These are phyloP conservation scores for Plasmodium cynomolgi DNA, from an alignment of 169 alveolate species.

Conservation along the genomic window DNA sequence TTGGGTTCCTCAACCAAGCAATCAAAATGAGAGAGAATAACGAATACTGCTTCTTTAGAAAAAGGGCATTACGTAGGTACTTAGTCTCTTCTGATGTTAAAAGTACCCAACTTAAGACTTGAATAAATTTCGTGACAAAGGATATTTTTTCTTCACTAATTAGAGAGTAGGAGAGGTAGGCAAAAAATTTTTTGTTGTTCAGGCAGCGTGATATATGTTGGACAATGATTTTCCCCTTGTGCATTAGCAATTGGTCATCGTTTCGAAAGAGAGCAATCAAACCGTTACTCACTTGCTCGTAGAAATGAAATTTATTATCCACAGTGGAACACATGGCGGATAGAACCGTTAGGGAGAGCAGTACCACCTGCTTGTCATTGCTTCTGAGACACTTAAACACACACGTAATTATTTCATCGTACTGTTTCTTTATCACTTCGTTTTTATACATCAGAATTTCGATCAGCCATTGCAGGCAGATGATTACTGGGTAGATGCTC, in stretches of 20 bases:
- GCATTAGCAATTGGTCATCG: constrained; percentile 53
- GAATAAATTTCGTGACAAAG: constrained; percentile 77
- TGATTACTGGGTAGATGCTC: constrained; percentile 61
- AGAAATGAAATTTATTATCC: constrained; percentile 56
- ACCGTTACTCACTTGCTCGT: constrained; percentile 41
- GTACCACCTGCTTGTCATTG: constrained; percentile 46
- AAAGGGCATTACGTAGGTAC: constrained; percentile 76
- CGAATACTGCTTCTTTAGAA: constrained; percentile 69
- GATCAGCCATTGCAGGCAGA: constrained; percentile 57
- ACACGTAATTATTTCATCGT: constrained; percentile 49
- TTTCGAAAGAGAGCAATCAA: constrained; percentile 19
- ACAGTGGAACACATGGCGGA: constrained; percentile 74
- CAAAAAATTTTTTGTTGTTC: constrained; percentile 58
- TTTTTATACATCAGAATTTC: constrained; percentile 65
- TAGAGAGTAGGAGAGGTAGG: constrained; percentile 45
- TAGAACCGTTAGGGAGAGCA: constrained; percentile 54
- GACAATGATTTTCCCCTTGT: constrained; percentile 51
- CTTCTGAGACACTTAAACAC: constrained; percentile 47
- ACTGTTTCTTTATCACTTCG: constrained; percentile 18
- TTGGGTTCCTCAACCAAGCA: constrained; percentile 78
- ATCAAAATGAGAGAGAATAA: constrained; percentile 77
- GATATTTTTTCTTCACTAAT: constrained; percentile 18
- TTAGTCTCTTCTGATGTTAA: constrained; percentile 83
- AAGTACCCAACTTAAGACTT: constrained; percentile 84
- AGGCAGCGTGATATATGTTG: constrained; percentile 62